Evolutionary conservation across 257 asterid species (phyloP).

Genomic region (Nicotiana obtusifolia): DNA sequence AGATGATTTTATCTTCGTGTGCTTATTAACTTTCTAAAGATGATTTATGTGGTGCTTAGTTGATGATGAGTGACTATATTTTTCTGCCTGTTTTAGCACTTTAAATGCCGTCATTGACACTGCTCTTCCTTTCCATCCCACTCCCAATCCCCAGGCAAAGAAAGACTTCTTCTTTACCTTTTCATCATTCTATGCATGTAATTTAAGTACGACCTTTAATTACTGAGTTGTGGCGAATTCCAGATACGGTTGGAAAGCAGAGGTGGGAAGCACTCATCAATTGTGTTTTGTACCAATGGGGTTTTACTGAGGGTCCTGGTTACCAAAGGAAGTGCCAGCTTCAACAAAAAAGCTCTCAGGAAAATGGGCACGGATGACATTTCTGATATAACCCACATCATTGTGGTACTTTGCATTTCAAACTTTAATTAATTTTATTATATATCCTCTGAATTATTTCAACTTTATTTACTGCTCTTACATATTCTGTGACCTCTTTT

Average conservation of each 20-base stretch:
- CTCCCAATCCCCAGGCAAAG: background rate
- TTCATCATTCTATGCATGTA: background rate
- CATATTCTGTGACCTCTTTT: background rate
- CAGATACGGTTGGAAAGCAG: constrained; percentile 86
- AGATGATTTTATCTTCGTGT: background rate
- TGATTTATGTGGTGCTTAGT: background rate
- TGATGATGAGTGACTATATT: background rate
- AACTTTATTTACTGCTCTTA: constrained; percentile 8
- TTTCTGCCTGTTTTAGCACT: background rate
- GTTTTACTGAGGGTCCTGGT: constrained; percentile 67
- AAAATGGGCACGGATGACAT: constrained; percentile 25
- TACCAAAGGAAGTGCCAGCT: constrained; percentile 32
- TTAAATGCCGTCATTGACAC: background rate
- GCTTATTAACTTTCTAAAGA: background rate
- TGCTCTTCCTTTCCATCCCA: background rate
- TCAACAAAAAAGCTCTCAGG: constrained; percentile 27
- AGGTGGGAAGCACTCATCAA: constrained; percentile 86
- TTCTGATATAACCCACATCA: constrained; percentile 71
- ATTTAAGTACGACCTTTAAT: background rate
- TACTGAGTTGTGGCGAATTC: constrained; percentile 20
- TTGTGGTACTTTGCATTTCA: constrained; percentile 66
- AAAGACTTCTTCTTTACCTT: background rate
- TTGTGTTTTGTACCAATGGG: constrained; percentile 93
- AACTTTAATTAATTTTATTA: constrained; percentile 6
- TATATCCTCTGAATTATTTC: constrained; percentile 8